These are phyloP conservation scores for Sanghuangporus sanghuang DNA, from an alignment of 1,284 basidiomycete genomes.

Conservation along the genomic window DNA sequence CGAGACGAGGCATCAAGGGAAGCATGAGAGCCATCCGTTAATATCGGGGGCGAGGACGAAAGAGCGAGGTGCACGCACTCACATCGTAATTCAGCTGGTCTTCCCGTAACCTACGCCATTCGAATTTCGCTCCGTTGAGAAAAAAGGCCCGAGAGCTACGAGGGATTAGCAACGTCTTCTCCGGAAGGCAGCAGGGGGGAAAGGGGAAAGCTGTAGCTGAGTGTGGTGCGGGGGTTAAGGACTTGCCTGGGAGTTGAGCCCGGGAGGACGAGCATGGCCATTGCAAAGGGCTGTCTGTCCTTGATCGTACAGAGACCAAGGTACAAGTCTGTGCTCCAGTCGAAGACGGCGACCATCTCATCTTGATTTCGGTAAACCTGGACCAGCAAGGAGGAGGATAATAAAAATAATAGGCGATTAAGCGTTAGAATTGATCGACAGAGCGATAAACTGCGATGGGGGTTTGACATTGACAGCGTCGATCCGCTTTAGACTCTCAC, in stretches of 20 bases:
- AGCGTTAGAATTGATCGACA: conserved; percentile 11
- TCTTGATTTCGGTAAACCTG: conserved; percentile 41
- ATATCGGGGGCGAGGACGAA: conserved; percentile 27
- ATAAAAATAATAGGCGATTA: conserved; percentile 5
- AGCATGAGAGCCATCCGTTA: conserved; percentile 34
- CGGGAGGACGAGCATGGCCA: conserved; percentile 54
- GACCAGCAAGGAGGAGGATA: background rate
- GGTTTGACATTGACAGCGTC: conserved; percentile 10
- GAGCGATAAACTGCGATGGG: background rate
- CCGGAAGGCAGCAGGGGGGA: background rate
- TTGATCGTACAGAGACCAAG: conserved; percentile 55
- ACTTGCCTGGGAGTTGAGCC: conserved; percentile 44
- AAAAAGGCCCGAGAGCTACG: conserved; percentile 18
- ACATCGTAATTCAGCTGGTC: conserved; percentile 18
- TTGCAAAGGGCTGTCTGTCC: conserved; percentile 43
- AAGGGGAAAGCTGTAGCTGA: background rate
- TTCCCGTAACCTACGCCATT: conserved; percentile 47
- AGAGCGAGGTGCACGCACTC: background rate
- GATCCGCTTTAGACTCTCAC: conserved; percentile 31
- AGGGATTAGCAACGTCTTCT: background rate
- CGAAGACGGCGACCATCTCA: conserved; percentile 50
- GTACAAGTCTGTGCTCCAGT: conserved; percentile 52
- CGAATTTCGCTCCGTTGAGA: conserved; percentile 26
- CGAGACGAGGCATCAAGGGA: conserved; percentile 32
- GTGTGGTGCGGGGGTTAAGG: background rate